These are phyloP conservation scores for Fusarium xyrophilum DNA, from an alignment of 2,329 filamentous ascomycete genomes.

Conservation along the genomic window DNA sequence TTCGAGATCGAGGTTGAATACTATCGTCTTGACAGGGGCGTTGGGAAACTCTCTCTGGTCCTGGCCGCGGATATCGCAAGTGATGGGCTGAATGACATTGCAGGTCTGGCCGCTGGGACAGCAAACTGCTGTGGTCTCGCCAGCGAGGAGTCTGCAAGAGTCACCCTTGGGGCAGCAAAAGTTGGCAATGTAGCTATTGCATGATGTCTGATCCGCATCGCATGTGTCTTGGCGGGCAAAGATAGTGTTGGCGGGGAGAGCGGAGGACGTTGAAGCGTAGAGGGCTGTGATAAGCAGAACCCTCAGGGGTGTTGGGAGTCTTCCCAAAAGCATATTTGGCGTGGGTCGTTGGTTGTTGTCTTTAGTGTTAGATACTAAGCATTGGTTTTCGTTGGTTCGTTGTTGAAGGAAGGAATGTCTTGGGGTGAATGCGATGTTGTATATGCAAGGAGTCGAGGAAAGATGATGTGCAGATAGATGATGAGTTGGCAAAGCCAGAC, in stretches of 20 bases:
- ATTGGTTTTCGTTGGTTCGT: slow-evolving; percentile 7
- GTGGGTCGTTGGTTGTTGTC: slow-evolving; percentile 3
- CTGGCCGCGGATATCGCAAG: slow-evolving; percentile 53
- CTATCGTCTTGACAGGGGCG: slow-evolving; percentile 70
- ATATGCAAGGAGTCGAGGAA: slow-evolving; percentile 2
- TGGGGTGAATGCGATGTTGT: slow-evolving; percentile 1
- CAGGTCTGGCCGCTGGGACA: slow-evolving; percentile 69
- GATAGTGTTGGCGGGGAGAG: slow-evolving; percentile 49
- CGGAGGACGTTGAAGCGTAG: slow-evolving; percentile 48
- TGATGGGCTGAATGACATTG: slow-evolving; percentile 54
- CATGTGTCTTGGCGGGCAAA: slow-evolving; percentile 59
- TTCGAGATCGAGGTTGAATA: slow-evolving; percentile 62
- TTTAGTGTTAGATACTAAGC: slow-evolving; percentile 1
- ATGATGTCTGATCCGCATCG: slow-evolving; percentile 59
- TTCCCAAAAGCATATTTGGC: slow-evolving; percentile 27
- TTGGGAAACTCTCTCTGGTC: slow-evolving; percentile 63
- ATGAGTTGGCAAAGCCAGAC: slow-evolving; percentile 17
- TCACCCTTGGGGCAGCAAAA: slow-evolving; percentile 70
- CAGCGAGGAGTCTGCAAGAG: slow-evolving; percentile 67
- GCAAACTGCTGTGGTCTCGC: slow-evolving; percentile 72
- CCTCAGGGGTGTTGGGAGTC: slow-evolving; percentile 41
- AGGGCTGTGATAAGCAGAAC: slow-evolving; percentile 50
- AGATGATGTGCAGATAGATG: neutral
- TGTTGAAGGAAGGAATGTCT: neutral
- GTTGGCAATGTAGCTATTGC: slow-evolving; percentile 63